Evolutionary conservation across 768 basidiomycete species (phyloP).

Genomic region (Neoboletus brunneissimus): DNA sequence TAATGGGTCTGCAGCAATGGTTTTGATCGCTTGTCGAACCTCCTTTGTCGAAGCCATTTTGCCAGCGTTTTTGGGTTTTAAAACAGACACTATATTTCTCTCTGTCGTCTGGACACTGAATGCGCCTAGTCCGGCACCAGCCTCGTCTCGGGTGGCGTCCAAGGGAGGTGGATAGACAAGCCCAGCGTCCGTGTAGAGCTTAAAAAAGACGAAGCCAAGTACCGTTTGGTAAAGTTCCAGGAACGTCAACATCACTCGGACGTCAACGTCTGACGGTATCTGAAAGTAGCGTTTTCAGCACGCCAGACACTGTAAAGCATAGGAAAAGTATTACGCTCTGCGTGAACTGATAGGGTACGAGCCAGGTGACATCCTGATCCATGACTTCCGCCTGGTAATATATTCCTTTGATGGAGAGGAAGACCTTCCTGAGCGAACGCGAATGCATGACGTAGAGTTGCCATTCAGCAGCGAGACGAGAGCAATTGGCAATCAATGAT

Average conservation of each 20-base stretch:
- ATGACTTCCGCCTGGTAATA: slow-evolving; percentile 97
- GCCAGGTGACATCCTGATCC: slow-evolving; percentile 92
- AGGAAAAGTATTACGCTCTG: slow-evolving; percentile 63
- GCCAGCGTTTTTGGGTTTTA: slow-evolving; percentile 11
- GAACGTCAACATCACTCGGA: slow-evolving; percentile 97
- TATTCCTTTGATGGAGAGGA: slow-evolving; percentile 96
- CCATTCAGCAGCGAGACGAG: slow-evolving; percentile 91
- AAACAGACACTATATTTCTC: slow-evolving; percentile 18
- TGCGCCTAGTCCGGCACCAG: slow-evolving; percentile 84
- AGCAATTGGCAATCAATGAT: slow-evolving; percentile 85
- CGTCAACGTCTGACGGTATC: slow-evolving; percentile 94
- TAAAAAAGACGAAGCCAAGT: slow-evolving; percentile 94
- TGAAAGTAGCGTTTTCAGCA: slow-evolving; percentile 32
- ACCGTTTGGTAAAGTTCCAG: slow-evolving; percentile 96
- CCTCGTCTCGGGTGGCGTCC: slow-evolving; percentile 79
- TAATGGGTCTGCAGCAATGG: slow-evolving; percentile 32
- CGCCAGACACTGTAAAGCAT: background rate
- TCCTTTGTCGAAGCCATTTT: slow-evolving; percentile 54
- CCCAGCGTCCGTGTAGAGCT: slow-evolving; percentile 93
- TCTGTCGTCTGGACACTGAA: slow-evolving; percentile 66
- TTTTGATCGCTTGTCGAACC: slow-evolving; percentile 48
- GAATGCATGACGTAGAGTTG: slow-evolving; percentile 93
- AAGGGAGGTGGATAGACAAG: slow-evolving; percentile 94
- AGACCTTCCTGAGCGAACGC: slow-evolving; percentile 79
- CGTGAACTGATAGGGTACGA: slow-evolving; percentile 96